Percentiles rank a stretch among this genome's conserved stretches.
Evolutionary conservation across 805 yeast species (phyloP).

Genomic region (Limtongia smithiae): DNA sequence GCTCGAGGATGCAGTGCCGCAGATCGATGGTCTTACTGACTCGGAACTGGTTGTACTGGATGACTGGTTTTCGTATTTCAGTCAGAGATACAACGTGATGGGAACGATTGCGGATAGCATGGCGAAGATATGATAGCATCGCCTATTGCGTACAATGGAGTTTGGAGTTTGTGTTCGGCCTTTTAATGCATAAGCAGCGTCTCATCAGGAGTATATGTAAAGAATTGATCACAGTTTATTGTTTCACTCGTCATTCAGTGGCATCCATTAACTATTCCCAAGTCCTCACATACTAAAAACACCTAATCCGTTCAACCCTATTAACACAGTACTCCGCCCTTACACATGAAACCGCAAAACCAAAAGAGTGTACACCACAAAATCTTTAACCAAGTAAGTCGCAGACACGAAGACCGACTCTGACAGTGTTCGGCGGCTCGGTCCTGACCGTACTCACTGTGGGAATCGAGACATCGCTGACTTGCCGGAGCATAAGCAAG

Average conservation of each 20-base stretch:
- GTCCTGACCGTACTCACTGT: neutral
- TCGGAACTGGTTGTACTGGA: slow-evolving; percentile 59
- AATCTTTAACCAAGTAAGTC: slow-evolving; percentile 19
- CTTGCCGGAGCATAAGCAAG: slow-evolving; percentile 24
- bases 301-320: too few species aligned
- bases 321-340: neutral
- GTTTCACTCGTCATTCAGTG: too few species aligned
- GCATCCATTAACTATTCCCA: too few species aligned
- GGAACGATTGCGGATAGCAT: slow-evolving; percentile 7
- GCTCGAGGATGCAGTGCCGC: slow-evolving; percentile 48
- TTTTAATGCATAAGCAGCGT: too few species aligned
- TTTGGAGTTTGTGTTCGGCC: too few species aligned
- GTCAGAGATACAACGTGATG: slow-evolving; percentile 26
- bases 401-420: slow-evolving; percentile 23
- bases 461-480: slow-evolving; percentile 4
- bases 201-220: too few species aligned
- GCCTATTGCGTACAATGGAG: too few species aligned
- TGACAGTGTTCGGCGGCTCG: neutral
- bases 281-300: too few species aligned
- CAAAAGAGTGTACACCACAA: neutral
- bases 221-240: too few species aligned
- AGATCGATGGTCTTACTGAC: slow-evolving; percentile 46
- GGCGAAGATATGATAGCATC: slow-evolving; percentile 19
- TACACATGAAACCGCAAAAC: neutral
- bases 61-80: slow-evolving; percentile 68